phyloP scores from a whole-genome alignment of 176 grass and related monocot species.

The Luzula sylvatica region DNA sequence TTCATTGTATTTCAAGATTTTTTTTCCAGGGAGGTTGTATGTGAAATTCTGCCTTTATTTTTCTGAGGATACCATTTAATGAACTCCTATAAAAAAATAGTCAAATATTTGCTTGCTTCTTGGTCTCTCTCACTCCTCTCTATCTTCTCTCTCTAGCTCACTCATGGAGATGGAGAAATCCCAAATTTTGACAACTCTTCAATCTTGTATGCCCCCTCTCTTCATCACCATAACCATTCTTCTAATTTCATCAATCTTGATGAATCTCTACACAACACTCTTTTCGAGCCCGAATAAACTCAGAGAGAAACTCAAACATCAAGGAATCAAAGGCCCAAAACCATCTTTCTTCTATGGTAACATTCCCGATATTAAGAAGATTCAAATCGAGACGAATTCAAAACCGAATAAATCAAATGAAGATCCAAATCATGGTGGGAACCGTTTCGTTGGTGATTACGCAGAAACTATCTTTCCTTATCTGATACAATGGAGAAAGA shows the following conservation, averaged over 20 bases:
- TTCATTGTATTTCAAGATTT: neutral
- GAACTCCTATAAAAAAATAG: neutral
- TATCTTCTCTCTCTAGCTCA: neutral
- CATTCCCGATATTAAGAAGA: slow-evolving; percentile 53
- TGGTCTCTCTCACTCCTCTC: neutral
- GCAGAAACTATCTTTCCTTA: slow-evolving; percentile 44
- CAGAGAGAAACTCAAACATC: slow-evolving; percentile 43
- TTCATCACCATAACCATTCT: slow-evolving; percentile 14
- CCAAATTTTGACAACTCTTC: neutral
- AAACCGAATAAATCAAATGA: neutral
- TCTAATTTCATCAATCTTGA: slow-evolving; percentile 19
- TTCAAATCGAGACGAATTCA: slow-evolving; percentile 19
- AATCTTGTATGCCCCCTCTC: neutral
- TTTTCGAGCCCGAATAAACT: slow-evolving; percentile 38
- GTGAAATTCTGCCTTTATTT: neutral
- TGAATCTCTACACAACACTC: slow-evolving; percentile 27
- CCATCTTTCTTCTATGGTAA: slow-evolving; percentile 60
- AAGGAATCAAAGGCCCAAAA: slow-evolving; percentile 64
- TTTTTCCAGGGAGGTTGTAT: neutral
- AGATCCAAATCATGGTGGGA: neutral
- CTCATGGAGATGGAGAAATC: neutral
- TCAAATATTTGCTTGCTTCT: neutral
- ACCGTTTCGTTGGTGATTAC: slow-evolving; percentile 19
- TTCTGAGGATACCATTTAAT: too few species aligned
- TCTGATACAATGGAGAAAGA: slow-evolving; percentile 40